phyloP scores from a whole-genome alignment of 495 filamentous ascomycete species.

The Bathelium albidoporum region DNA sequence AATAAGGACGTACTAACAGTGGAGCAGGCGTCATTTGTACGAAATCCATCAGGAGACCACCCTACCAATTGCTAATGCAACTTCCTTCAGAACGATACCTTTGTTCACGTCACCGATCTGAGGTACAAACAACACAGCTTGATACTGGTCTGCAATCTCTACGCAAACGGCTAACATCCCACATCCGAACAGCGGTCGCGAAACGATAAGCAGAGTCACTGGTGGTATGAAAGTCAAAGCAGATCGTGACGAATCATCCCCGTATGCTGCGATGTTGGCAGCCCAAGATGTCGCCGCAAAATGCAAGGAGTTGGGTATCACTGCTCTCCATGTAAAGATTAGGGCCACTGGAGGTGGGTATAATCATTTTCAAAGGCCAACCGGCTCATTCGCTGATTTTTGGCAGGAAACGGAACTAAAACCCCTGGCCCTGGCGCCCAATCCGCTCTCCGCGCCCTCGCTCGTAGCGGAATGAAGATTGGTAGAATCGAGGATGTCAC shows the following conservation, averaged over 20 bases:
- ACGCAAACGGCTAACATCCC: constrained; percentile 56
- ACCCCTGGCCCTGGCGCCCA: constrained; percentile 97
- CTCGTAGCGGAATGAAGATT: constrained; percentile 98
- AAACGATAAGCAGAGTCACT: constrained; percentile 98
- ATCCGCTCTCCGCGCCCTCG: constrained; percentile 95
- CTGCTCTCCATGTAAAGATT: constrained; percentile 99
- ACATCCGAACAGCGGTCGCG: constrained; percentile 81
- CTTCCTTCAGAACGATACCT: constrained; percentile 61
- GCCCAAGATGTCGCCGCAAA: constrained; percentile 71
- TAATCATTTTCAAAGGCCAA: not conserved
- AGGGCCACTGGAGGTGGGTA: constrained; percentile 89
- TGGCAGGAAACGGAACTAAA: constrained; percentile 91
- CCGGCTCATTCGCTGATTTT: not conserved
- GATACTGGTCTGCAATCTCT: constrained; percentile 1
- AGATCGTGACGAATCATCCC: constrained; percentile 98
- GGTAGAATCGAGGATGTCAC: constrained; percentile 99
- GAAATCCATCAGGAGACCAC: not conserved
- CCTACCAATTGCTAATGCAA: not conserved
- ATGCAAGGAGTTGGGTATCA: constrained; percentile 99
- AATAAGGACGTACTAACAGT: not conserved
- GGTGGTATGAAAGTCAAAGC: constrained; percentile 99
- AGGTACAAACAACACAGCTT: not conserved
- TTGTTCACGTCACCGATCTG: constrained; percentile 99
- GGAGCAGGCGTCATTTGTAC: not conserved
- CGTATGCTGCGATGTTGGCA: constrained; percentile 99